Evolutionary conservation across 1,139 yeast species (phyloP), one percentile per base, ranked within the genome.

Genomic region (Suhomyces chickasaworum): DNA sequence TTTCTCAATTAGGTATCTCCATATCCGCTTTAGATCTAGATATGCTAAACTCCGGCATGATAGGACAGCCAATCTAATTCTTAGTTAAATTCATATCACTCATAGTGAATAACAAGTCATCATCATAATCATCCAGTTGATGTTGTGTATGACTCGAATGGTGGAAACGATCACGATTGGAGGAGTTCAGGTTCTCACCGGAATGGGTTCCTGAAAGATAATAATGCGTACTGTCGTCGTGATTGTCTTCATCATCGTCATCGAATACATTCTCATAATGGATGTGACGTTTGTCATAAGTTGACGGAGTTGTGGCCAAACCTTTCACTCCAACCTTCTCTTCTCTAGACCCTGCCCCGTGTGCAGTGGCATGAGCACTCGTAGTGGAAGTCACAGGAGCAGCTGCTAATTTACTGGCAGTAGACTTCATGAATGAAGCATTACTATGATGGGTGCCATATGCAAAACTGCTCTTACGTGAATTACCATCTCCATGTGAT

Each of bases 81-180:
- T 68, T 70, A 36, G 74, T 71, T 37, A 75, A 60, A 50, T 85
- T 83, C 93, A 87, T 87, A 59, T 89, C 96, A 61, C 96, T 89
- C 95, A 89, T 88, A 25, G 95, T 86, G 65, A 89, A 89, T 47
- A 89, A 69, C 57, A 89, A 69, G 51, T 88, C 96, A 53, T 88
- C 96, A 52, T 87, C 95, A 37, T 85, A 89, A 33, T 81, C 85
- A 30, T 78, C 82, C 33, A 56, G 33, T 3, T 36, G 39, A 7
- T 42, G 40, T 3, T 32, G 47, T 9, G 17, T 16, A 15, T 44
- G 45, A 23, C 25, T 25, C 10, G 37, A 13, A 8, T 35, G 20
- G 12, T 39, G 45, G 18, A 41, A 37, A 17, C 39, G 33, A 18
- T 39, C 40, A 7, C 35, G 23, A 23, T 39, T 42, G 2, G 45